Base-by-base conservation (phyloP, 1,284 basidiomycete genomes). In the Peniophora sp. region DNA sequence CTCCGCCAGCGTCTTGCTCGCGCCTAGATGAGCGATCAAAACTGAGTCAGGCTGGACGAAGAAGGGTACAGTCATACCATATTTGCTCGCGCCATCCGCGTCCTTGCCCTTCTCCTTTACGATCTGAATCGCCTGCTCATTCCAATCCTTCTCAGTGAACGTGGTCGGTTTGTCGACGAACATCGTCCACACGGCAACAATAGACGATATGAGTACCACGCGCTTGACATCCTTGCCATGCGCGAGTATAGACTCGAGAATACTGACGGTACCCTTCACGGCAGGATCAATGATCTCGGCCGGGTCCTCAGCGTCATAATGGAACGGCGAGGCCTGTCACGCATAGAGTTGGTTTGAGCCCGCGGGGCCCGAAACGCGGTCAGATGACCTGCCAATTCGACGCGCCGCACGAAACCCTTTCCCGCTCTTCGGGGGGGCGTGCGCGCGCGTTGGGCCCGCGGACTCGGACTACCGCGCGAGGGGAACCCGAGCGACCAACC, bases 131-230 rank as follows among this genome's bases (percentile, higher is more conserved):
- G 76, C 71, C 38, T 72, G 67, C 8, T 77, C 63, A 68, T 90
- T 88, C 88, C 87, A 92, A 62, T 86, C 75, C 1, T 58, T 55
- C 56, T 79, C 77, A 36, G 56, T 69, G 71, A 48, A 53, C 52
- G 24, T n/a, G 20, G 3, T 63, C 1, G 57, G 51, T 39, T 71
- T 64, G 35, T 79, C 63, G 22, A 87, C 68, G 16, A 41, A 41
- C 38, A 41, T 41, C 38, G 38, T 49, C 23, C 23, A 41, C 9
- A 58, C 24, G 2, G 82, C 68, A 0, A 77, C 82, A 50, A 71
- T 68, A 2, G 84, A 85, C 1, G 78, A 78, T 0, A 83, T 86
- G 47, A 89, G 64, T 11, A 89, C 77, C 45, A 90, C 69, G 2
- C 85, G 74, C 61, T 81, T 77, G 52, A 85, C 69, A 5, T 57